Evolutionary conservation across 2,329 filamentous ascomycete genomes (phyloP).

Genomic region (Aureobasidium zeae): DNA sequence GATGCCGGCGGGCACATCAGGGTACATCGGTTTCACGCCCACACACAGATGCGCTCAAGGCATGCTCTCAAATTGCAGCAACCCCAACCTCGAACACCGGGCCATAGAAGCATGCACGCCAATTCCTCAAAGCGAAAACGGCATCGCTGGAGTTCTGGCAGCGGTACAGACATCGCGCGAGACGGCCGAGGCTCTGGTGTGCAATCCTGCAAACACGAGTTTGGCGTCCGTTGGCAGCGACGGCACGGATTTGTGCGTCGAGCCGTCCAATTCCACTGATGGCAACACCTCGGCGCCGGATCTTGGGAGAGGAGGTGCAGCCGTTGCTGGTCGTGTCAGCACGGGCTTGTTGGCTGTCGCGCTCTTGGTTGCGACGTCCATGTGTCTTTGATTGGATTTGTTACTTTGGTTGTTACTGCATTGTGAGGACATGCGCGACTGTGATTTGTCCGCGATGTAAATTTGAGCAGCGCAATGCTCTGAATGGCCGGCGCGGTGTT

Average conservation of each 20-base stretch:
- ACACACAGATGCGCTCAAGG: conserved; percentile 7
- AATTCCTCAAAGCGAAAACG: neutral
- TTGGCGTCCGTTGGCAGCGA: conserved; percentile 4
- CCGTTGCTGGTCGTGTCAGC: neutral
- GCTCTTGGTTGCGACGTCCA: neutral
- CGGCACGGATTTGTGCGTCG: neutral
- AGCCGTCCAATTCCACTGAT: neutral
- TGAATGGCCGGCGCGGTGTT: too few relatives aligned
- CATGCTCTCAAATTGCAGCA: neutral
- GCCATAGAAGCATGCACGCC: conserved; percentile 8
- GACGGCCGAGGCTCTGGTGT: neutral
- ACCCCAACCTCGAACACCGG: neutral
- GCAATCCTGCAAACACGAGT: conserved; percentile 9
- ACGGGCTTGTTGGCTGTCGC: neutral
- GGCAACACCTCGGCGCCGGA: neutral
- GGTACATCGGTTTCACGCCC: conserved; percentile 4
- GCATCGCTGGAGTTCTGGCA: neutral
- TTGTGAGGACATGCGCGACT: too few relatives aligned
- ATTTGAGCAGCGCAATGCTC: too few relatives aligned
- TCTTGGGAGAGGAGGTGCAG: neutral
- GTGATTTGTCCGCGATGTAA: too few relatives aligned
- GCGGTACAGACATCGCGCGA: neutral
- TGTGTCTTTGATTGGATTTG: too few relatives aligned
- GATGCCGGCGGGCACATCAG: neutral
- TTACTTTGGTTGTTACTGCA: too few relatives aligned